Conservation (phyloP, 176 grass and related monocot species). For the Dendrocalamus sinicus region DNA sequence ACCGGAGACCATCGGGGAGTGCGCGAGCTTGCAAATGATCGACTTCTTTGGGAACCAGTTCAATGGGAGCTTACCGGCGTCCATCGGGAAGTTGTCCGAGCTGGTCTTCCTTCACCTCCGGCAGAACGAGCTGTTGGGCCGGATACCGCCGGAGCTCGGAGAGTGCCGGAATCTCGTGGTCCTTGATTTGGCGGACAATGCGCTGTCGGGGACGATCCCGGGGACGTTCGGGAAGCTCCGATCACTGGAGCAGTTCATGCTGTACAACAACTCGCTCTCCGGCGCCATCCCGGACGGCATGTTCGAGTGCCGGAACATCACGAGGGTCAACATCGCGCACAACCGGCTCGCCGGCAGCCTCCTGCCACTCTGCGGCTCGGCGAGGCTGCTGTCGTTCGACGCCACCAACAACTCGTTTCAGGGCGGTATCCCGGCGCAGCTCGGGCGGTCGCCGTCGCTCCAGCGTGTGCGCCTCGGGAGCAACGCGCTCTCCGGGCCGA, state of each 20-base stretch:
- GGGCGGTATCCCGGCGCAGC: constrained; percentile 68
- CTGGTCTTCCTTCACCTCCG: constrained; percentile 73
- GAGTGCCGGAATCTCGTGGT: constrained; percentile 60
- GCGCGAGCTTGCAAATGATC: constrained; percentile 71
- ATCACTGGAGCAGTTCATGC: constrained; percentile 85
- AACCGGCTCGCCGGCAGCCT: constrained; percentile 78
- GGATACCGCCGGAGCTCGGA: constrained; percentile 70
- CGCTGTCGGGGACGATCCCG: constrained; percentile 64
- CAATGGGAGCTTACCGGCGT: constrained; percentile 69
- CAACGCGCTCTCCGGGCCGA: constrained; percentile 67
- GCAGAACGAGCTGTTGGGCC: constrained; percentile 81
- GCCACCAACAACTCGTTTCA: constrained; percentile 79
- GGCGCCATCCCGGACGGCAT: constrained; percentile 75
- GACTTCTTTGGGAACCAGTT: constrained; percentile 90
- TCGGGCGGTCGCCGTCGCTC: constrained; percentile 73
- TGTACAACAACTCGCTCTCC: constrained; percentile 94
- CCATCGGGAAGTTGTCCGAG: constrained; percentile 67
- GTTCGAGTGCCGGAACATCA: constrained; percentile 95
- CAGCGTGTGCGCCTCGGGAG: constrained; percentile 72
- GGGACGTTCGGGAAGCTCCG: constrained; percentile 65
- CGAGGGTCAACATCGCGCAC: constrained; percentile 88
- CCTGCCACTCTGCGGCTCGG: constrained; percentile 73
- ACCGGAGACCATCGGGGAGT: constrained; percentile 77
- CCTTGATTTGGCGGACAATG: constrained; percentile 87
- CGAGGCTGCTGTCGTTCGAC: constrained; percentile 78